Conservation (phyloP, 305 asterid genomes). For the Fraxinus albicans region DNA sequence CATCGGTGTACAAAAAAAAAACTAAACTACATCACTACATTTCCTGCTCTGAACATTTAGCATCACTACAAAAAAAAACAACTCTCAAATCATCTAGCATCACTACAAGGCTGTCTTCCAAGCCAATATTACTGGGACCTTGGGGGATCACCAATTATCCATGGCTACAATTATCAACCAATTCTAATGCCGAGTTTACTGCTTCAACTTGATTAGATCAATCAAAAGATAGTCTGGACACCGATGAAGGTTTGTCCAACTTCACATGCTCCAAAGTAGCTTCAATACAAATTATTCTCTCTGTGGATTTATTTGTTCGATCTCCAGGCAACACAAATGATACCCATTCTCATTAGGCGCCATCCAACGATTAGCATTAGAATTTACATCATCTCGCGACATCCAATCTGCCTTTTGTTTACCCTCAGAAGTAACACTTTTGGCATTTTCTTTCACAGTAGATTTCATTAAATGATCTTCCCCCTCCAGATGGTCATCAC, state of each 20-base stretch:
- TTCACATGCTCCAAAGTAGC: conserved; percentile 28
- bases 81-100: no score
- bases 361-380: conserved; percentile 34
- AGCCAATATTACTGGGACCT: no score
- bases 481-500: conserved; percentile 75
- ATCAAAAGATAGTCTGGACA: conserved; percentile 29
- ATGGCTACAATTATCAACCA: conserved; percentile 18
- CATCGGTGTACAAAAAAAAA: no score
- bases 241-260: conserved; percentile 23
- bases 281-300: conserved; percentile 31
- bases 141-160: no score
- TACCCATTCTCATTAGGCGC: conserved; percentile 44
- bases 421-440: conserved; percentile 29
- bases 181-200: conserved; percentile 29
- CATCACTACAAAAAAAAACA: no score
- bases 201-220: conserved; percentile 37
- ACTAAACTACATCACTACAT: no score
- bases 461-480: conserved; percentile 57
- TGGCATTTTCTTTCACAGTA: conserved; percentile 38
- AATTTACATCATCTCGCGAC: conserved; percentile 34
- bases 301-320: conserved; percentile 32
- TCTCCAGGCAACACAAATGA: conserved; percentile 37
- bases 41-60: no score
- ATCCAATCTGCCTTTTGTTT: conserved; percentile 42
- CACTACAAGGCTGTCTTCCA: no score